A percentile compares a stretch with the other conserved stretches of the same genome.
Evolutionary conservation across 805 yeast genomes (phyloP).

Genomic region (Nakazawaea siamensis): DNA sequence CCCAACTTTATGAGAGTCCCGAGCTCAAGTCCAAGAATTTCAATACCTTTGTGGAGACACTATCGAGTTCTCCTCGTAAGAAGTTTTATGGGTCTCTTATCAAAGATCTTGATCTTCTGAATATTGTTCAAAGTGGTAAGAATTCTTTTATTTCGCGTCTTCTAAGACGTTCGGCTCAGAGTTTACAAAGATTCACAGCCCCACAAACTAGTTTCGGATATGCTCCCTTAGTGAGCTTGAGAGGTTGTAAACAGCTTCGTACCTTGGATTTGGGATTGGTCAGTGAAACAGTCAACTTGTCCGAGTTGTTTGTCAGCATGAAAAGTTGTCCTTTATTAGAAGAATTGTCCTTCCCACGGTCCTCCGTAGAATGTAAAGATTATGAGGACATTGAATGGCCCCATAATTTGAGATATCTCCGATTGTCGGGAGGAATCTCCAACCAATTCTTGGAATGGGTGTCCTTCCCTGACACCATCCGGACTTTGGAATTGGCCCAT

Average conservation of each 20-base stretch:
- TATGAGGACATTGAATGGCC: slow-evolving; percentile 67
- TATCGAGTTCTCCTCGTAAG: slow-evolving; percentile 38
- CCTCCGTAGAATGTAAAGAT: slow-evolving; percentile 66
- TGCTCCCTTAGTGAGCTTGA: slow-evolving; percentile 77
- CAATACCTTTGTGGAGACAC: slow-evolving; percentile 59
- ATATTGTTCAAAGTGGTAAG: slow-evolving; percentile 83
- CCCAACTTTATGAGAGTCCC: slow-evolving; percentile 60
- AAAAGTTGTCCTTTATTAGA: slow-evolving; percentile 53
- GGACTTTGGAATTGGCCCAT: slow-evolving; percentile 70
- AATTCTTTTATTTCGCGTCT: slow-evolving; percentile 84
- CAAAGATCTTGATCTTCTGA: slow-evolving; percentile 59
- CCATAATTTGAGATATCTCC: slow-evolving; percentile 55
- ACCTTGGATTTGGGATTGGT: slow-evolving; percentile 77
- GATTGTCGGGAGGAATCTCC: slow-evolving; percentile 85
- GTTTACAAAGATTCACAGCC: slow-evolving; percentile 66
- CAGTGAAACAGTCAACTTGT: slow-evolving; percentile 81
- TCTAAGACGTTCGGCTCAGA: slow-evolving; percentile 64
- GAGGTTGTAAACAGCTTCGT: slow-evolving; percentile 56
- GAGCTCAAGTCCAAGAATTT: slow-evolving; percentile 60
- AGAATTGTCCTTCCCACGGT: slow-evolving; percentile 79
- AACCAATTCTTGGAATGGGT: slow-evolving; percentile 68
- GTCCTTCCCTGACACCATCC: slow-evolving; percentile 65
- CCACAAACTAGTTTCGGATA: slow-evolving; percentile 94
- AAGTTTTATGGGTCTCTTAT: slow-evolving; percentile 52
- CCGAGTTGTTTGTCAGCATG: slow-evolving; percentile 72